phyloP scores from a whole-genome alignment of 2,329 filamentous ascomycete genomes.

The Monosporascus ibericus region DNA sequence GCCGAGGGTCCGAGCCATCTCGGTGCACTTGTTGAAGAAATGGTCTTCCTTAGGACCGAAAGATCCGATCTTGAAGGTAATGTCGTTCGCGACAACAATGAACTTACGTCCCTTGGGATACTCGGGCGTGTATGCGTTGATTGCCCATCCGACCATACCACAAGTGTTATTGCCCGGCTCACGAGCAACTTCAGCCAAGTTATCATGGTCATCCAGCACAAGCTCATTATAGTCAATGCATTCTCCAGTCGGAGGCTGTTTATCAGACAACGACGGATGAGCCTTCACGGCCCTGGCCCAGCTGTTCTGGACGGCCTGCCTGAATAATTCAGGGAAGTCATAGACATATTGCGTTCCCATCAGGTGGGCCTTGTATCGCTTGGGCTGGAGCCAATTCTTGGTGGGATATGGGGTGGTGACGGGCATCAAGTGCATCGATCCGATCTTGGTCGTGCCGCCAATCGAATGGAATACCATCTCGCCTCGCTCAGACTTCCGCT shows the following conservation, averaged over 20 bases:
- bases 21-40: slow-evolving; percentile 99
- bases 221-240: slow-evolving; percentile 93
- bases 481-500: slow-evolving; percentile 96
- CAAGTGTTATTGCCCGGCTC: slow-evolving; percentile 93
- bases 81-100: slow-evolving; percentile 97
- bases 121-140: slow-evolving; percentile 90
- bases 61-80: slow-evolving; percentile 97
- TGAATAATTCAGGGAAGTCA: slow-evolving; percentile 98
- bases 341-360: slow-evolving; percentile 99
- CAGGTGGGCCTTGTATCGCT: slow-evolving; percentile 97
- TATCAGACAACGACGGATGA: slow-evolving; percentile 67
- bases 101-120: slow-evolving; percentile 90
- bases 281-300: slow-evolving; percentile 74
- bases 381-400: slow-evolving; percentile 97
- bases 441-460: slow-evolving; percentile 89
- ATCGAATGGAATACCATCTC: slow-evolving; percentile 99
- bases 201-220: slow-evolving; percentile 90
- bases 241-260: slow-evolving; percentile 78
- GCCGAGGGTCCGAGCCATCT: slow-evolving; percentile 86
- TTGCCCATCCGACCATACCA: slow-evolving; percentile 98
- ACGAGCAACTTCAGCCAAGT: slow-evolving; percentile 84
- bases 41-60: slow-evolving; percentile 95
- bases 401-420: slow-evolving; percentile 92
- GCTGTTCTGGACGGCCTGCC: slow-evolving; percentile 93
- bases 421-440: slow-evolving; percentile 86